Percentiles rank a stretch among this genome's conserved stretches.
These are phyloP conservation scores for Claviceps sp. DNA, from an alignment of 2,329 filamentous ascomycete genomes.

Conservation along the genomic window DNA sequence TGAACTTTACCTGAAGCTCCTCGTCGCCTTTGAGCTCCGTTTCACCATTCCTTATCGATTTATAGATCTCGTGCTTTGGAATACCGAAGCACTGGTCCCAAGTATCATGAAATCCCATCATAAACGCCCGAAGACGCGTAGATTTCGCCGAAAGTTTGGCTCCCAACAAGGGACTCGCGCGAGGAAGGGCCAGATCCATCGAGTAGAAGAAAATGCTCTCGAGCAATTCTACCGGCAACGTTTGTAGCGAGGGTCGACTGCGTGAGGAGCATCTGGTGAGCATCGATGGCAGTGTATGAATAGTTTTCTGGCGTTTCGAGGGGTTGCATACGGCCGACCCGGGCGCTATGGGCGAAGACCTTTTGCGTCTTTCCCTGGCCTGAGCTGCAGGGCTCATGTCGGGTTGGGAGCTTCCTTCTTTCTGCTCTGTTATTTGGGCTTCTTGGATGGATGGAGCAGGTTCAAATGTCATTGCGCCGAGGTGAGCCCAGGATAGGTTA, in stretches of 20 bases:
- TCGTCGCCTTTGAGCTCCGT: slow-evolving; percentile 21
- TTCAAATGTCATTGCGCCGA: not conserved
- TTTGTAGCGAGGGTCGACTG: slow-evolving; percentile 16
- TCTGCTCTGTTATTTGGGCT: not conserved
- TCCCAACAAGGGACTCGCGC: slow-evolving; percentile 28
- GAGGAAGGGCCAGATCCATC: slow-evolving; percentile 33
- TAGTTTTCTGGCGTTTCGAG: slow-evolving; percentile 12
- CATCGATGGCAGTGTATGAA: slow-evolving; percentile 17
- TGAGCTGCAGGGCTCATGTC: slow-evolving; percentile 35
- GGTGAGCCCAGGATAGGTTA: not conserved
- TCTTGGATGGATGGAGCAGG: not conserved
- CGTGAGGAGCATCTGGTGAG: slow-evolving; percentile 15
- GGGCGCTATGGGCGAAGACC: slow-evolving; percentile 8
- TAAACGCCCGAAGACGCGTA: slow-evolving; percentile 24
- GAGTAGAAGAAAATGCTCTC: slow-evolving; percentile 39
- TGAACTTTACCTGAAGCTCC: slow-evolving; percentile 28
- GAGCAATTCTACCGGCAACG: slow-evolving; percentile 38
- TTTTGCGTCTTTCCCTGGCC: slow-evolving; percentile 31
- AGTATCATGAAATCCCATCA: slow-evolving; percentile 22
- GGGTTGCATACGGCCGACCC: slow-evolving; percentile 1
- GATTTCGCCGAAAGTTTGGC: slow-evolving; percentile 29
- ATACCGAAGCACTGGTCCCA: slow-evolving; percentile 26
- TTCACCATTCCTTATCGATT: not conserved
- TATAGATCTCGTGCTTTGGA: not conserved
- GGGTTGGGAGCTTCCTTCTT: no score